Percentiles rank a stretch among this genome's conserved stretches.
phyloP scores from a whole-genome alignment of 1,284 basidiomycete species.

The Puccinia polysora region DNA sequence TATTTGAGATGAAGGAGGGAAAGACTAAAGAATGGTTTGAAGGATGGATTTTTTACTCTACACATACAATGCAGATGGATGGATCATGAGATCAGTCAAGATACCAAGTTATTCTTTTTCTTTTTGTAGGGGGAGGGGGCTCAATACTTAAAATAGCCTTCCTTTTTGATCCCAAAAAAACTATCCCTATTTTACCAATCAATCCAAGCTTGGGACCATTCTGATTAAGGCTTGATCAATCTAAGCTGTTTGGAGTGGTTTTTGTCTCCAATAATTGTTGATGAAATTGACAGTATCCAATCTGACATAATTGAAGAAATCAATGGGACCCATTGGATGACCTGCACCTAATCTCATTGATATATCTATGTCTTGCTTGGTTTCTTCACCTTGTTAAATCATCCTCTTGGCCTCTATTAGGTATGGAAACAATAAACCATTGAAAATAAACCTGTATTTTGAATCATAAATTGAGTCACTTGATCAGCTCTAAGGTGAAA shows the following conservation, averaged over 20 bases:
- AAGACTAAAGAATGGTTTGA: too few species aligned
- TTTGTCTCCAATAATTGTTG: constrained; percentile 58
- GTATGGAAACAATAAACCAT: constrained; percentile 54
- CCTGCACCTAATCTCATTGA: constrained; percentile 63
- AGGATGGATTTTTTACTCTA: too few species aligned
- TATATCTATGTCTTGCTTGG: constrained; percentile 59
- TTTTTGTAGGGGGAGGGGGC: background rate
- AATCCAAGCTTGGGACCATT: constrained; percentile 56
- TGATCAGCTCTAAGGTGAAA: too few species aligned
- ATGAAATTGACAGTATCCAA: constrained; percentile 57
- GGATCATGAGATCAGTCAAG: too few species aligned
- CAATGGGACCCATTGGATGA: constrained; percentile 57
- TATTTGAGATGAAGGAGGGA: too few species aligned
- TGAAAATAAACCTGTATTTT: constrained; percentile 57
- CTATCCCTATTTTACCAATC: constrained; percentile 58
- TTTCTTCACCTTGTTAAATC: constrained; percentile 60
- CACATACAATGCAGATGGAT: too few species aligned
- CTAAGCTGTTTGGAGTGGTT: constrained; percentile 47
- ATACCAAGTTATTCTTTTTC: too few species aligned
- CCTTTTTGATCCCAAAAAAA: constrained; percentile 59
- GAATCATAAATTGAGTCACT: background rate
- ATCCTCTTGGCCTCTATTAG: constrained; percentile 58
- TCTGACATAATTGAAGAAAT: constrained; percentile 60
- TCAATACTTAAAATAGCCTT: constrained; percentile 56
- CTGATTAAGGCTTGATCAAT: constrained; percentile 56